Conservation (phyloP, 495 filamentous ascomycete genomes). For the Trypethelium eluteriae region DNA sequence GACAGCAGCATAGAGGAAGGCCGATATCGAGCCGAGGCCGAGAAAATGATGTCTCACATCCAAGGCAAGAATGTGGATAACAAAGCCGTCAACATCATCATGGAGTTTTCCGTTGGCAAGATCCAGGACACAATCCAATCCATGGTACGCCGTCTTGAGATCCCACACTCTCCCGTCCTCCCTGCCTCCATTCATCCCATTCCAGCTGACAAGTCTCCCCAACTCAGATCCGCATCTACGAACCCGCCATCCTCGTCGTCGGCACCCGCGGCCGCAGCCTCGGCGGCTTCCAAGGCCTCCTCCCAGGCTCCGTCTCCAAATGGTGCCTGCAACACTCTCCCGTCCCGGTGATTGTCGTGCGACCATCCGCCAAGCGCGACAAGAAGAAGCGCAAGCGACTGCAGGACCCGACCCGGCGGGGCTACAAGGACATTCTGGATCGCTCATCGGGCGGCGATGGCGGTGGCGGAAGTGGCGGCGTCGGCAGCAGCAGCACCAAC, state of each 20-base stretch:
- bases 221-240: conserved; percentile 78
- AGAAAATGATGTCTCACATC: conserved; percentile 58
- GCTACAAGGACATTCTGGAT: conserved; percentile 69
- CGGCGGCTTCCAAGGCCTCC: conserved; percentile 80
- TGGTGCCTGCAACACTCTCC: conserved; percentile 95
- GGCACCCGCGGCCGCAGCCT: conserved; percentile 83
- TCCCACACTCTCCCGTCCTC: not conserved
- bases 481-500: no score
- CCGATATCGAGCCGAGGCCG: conserved; percentile 73
- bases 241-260: conserved; percentile 90
- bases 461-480: no score
- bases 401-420: conserved; percentile 66
- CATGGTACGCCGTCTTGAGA: conserved; percentile 55
- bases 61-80: conserved; percentile 66
- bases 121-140: conserved; percentile 87
- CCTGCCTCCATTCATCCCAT: not conserved
- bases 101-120: conserved; percentile 89
- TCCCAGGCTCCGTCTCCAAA: conserved; percentile 88
- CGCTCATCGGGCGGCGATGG: no score
- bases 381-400: conserved; percentile 88
- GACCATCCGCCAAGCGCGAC: conserved; percentile 78
- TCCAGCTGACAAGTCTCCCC: not conserved
- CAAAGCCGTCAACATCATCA: conserved; percentile 74
- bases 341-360: conserved; percentile 93
- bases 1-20: conserved; percentile 61